Base-by-base conservation (phyloP, 148 eudicot species). In the Diospyros lotus region DNA sequence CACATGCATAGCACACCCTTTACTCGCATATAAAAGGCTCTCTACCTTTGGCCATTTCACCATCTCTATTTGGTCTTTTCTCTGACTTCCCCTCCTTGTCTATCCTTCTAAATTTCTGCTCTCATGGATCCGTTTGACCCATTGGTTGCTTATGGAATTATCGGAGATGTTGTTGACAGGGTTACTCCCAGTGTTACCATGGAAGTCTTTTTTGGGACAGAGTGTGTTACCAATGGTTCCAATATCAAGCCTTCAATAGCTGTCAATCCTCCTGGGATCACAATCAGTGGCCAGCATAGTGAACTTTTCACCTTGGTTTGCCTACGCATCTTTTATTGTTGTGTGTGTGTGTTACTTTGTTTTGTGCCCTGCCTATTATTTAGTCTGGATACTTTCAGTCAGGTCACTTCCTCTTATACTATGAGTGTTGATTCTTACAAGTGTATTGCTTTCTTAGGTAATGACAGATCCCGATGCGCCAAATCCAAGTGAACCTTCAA, bases 391-490 rank as follows among this genome's bases (percentile, higher is more conserved):
- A 9, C 7, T 45, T 38, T 13, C 2, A 42, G 18, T 45, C 52
- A 58, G 7, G 55, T 71, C 4, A 43, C 18, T 56, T 40, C 15
- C 58, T 55, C 46, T 55, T 18, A 13, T 61, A 62, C 41, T 62
- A 48, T 51, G 17, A 45, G 53, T 38, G 66, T 13, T 56, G 50
- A 52, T 73, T 64, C 28, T 60, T 45, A 15, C 38, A 6, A 13
- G 50, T 53, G 51, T 75, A 69, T 58, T 59, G 60, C 44, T 42
- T 11, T 61, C 64, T 43, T 40, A 77, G 94, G 91, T 90, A 67
- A 88, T 88, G 92, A 87, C 86, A 1, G 92, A 90, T 73, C 95
- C 95, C 1, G 90, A 90, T 81, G 95, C 92, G 41, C 96, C 96
- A 15, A 91, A 89, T 77, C 96, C 96, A 6, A 91, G 89, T 76